A percentile compares a stretch with the other conserved stretches of the same genome.
phyloP scores from a whole-genome alignment of 148 eudicot species.

The Vaccinium myrtillus region DNA sequence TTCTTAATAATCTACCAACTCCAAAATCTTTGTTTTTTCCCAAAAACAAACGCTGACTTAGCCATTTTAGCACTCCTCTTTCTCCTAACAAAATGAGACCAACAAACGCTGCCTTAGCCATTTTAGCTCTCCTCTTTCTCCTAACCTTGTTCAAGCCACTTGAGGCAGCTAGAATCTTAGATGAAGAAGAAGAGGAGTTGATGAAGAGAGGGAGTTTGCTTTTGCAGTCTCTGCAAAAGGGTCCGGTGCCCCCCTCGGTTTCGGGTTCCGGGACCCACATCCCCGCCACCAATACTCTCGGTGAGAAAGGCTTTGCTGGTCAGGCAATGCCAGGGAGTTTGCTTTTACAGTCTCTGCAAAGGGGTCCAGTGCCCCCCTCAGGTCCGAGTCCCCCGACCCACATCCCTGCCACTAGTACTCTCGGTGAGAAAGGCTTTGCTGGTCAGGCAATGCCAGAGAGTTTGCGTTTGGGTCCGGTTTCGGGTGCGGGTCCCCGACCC shows the following conservation, averaged over 20 bases:
- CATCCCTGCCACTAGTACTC: background rate
- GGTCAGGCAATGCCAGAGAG: too few species aligned
- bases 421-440: constrained; percentile 13
- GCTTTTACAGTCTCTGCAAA: constrained; percentile 7
- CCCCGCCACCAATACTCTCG: background rate
- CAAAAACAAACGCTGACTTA: too few species aligned
- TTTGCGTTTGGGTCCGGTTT: too few species aligned
- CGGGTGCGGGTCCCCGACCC: too few species aligned
- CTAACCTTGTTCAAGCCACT: constrained; percentile 10
- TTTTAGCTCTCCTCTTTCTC: constrained; percentile 10
- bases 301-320: constrained; percentile 12
- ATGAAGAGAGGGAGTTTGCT: background rate
- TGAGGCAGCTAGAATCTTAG: constrained; percentile 13
- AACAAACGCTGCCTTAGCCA: background rate
- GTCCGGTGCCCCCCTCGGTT: background rate
- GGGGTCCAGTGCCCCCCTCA: background rate
- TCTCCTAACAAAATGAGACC: constrained; percentile 10
- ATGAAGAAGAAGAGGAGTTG: background rate
- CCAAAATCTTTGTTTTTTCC: background rate
- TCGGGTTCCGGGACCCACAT: background rate
- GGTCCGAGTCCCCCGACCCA: background rate
- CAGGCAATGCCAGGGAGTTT: background rate
- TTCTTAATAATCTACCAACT: background rate
- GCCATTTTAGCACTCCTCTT: too few species aligned
- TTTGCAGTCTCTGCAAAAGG: constrained; percentile 7